Conservation (phyloP, 352 stramenopile genomes). For the Phytopythium mirpurense region DNA sequence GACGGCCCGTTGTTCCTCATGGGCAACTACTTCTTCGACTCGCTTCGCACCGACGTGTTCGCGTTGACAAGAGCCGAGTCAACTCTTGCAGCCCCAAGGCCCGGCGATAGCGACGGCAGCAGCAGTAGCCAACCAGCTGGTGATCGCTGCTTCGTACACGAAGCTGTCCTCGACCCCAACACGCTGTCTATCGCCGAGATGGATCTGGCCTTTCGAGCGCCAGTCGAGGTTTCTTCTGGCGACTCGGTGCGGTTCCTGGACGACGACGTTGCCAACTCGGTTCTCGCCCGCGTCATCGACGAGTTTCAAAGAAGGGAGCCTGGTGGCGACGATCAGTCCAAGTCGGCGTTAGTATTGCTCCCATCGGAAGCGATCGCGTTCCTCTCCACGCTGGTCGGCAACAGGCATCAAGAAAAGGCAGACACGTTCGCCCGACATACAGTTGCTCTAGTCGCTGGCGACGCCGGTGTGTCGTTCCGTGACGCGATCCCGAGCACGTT, state of each 20-base stretch:
- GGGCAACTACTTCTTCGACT: constrained; percentile 84
- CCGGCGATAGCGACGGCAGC: not conserved
- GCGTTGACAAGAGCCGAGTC: constrained; percentile 14
- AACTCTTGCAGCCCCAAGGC: not conserved
- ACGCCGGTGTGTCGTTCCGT: constrained; percentile 57
- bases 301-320: constrained; percentile 5
- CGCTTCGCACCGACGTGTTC: constrained; percentile 65
- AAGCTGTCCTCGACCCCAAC: constrained; percentile 32
- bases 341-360: constrained; percentile 59
- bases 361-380: constrained; percentile 61
- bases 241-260: constrained; percentile 17
- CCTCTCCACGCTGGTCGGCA: constrained; percentile 26
- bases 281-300: constrained; percentile 30
- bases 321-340: not conserved
- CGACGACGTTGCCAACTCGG: constrained; percentile 29
- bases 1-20: constrained; percentile 65
- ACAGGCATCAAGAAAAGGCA: not conserved
- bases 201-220: constrained; percentile 29
- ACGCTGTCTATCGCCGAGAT: constrained; percentile 48
- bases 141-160: constrained; percentile 19
- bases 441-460: constrained; percentile 37
- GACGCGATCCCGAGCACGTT: constrained; percentile 59
- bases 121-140: no score
- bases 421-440: not conserved
- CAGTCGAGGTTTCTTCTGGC: not conserved